These are phyloP conservation scores for Boletus patriciae DNA, from an alignment of 768 basidiomycete species.

Conservation along the genomic window DNA sequence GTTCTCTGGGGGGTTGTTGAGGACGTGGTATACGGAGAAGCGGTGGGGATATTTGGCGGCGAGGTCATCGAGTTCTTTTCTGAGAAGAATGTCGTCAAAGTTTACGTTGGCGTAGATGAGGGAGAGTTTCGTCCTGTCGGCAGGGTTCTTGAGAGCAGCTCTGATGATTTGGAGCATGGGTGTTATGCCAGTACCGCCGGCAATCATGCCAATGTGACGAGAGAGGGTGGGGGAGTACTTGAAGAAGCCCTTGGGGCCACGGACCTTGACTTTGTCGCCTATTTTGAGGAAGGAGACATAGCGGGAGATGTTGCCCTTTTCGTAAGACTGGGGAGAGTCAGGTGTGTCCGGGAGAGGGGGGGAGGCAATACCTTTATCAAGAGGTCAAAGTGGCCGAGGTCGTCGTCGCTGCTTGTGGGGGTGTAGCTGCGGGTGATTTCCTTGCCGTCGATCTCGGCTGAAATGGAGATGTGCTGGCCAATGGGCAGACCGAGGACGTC, in stretches of 20 bases:
- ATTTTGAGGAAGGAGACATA: slow-evolving; percentile 79
- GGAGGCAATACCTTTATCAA: slow-evolving; percentile 78
- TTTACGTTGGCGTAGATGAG: slow-evolving; percentile 98
- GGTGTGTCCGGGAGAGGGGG: neutral
- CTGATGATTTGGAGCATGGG: slow-evolving; percentile 99
- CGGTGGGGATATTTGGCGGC: slow-evolving; percentile 56
- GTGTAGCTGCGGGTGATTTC: slow-evolving; percentile 90
- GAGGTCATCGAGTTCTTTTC: slow-evolving; percentile 82
- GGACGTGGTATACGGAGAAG: slow-evolving; percentile 85
- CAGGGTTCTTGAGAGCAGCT: slow-evolving; percentile 86
- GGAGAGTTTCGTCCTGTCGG: slow-evolving; percentile 76
- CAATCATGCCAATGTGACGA: slow-evolving; percentile 92
- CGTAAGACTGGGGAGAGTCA: slow-evolving; percentile 67
- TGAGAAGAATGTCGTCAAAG: slow-evolving; percentile 88
- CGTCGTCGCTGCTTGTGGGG: slow-evolving; percentile 90
- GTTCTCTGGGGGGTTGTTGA: slow-evolving; percentile 87
- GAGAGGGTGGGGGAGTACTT: slow-evolving; percentile 72
- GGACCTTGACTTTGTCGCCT: slow-evolving; percentile 86
- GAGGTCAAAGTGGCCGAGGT: slow-evolving; percentile 92
- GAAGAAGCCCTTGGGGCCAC: slow-evolving; percentile 97
- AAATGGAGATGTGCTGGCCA: slow-evolving; percentile 93
- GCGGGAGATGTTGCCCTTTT: slow-evolving; percentile 95
- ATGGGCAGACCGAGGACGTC: slow-evolving; percentile 91
- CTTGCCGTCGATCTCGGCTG: slow-evolving; percentile 91
- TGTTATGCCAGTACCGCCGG: slow-evolving; percentile 97